These are phyloP conservation scores for Hamigera avellanea DNA, from an alignment of 495 filamentous ascomycete genomes.

Conservation along the genomic window DNA sequence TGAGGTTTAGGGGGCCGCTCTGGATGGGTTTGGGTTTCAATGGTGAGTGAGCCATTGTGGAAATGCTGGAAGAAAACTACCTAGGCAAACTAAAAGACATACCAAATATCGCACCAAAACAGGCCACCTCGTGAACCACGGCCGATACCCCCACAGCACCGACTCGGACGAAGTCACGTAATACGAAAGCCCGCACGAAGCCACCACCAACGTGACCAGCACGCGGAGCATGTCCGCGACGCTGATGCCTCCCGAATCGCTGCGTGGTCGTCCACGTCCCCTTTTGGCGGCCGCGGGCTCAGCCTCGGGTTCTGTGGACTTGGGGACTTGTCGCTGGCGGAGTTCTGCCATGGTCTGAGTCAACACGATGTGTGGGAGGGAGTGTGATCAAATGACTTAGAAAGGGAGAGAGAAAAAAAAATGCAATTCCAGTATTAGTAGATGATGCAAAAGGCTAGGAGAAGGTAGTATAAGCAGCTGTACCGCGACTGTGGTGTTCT, in stretches of 20 bases:
- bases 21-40: too few relatives aligned
- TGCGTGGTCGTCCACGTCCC: constrained; percentile 6
- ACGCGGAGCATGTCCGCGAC: constrained; percentile 67
- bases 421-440: too few relatives aligned
- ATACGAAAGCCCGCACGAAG: constrained; percentile 64
- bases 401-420: too few relatives aligned
- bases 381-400: background rate
- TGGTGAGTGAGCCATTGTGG: too few relatives aligned
- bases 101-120: constrained; percentile 55
- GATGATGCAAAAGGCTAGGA: too few relatives aligned
- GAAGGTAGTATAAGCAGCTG: too few relatives aligned
- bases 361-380: background rate
- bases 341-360: constrained; percentile 37
- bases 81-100: constrained; percentile 10
- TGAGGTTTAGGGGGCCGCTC: constrained; percentile 49
- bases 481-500: too few relatives aligned
- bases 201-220: constrained; percentile 53
- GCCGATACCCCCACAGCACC: constrained; percentile 56
- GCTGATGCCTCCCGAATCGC: constrained; percentile 26
- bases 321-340: constrained; percentile 20
- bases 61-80: background rate
- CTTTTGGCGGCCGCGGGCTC: constrained; percentile 5
- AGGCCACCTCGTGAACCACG: constrained; percentile 53
- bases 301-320: constrained; percentile 5
- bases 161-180: constrained; percentile 63